Evolutionary conservation across 2,329 filamentous ascomycete genomes (phyloP).

Genomic region (Colletotrichum neosansevieriae): DNA sequence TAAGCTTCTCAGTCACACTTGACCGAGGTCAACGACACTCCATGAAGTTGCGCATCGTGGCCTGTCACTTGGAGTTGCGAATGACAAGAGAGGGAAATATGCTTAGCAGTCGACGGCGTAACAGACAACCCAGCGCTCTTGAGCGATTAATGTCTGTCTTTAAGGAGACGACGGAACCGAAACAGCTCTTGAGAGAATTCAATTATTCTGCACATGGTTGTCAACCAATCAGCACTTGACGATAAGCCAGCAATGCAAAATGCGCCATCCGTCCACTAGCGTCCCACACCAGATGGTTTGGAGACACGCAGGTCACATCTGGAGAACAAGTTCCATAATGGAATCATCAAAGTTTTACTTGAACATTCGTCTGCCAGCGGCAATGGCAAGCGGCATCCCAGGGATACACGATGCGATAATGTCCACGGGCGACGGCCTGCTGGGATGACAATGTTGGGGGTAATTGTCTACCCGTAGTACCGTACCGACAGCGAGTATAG

Average conservation of each 20-base stretch:
- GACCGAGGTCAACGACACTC: conserved; percentile 39
- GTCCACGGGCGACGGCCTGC: conserved; percentile 13
- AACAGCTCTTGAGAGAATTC: conserved; percentile 44
- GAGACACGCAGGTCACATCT: conserved; percentile 40
- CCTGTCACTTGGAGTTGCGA: conserved; percentile 34
- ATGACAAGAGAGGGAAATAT: conserved; percentile 35
- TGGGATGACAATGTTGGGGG: conserved; percentile 32
- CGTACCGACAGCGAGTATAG: conserved; percentile 7
- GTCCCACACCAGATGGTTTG: conserved; percentile 38
- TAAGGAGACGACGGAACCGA: conserved; percentile 36
- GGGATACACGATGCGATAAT: conserved; percentile 22
- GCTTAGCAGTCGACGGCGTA: conserved; percentile 27
- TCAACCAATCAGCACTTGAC: conserved; percentile 46
- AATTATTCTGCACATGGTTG: conserved; percentile 50
- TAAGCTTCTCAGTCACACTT: conserved; percentile 39
- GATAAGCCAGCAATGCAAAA: conserved; percentile 47
- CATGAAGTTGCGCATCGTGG: conserved; percentile 31
- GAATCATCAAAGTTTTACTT: conserved; percentile 42
- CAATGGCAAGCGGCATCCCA: conserved; percentile 35
- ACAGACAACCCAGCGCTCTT: conserved; percentile 19
- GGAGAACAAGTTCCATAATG: conserved; percentile 41
- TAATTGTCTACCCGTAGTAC: conserved; percentile 33
- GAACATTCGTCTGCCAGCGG: conserved; percentile 26
- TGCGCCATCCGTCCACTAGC: conserved; percentile 39
- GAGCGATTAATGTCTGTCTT: conserved; percentile 40